These are phyloP conservation scores for Rhodomyrtus psidioides DNA, from an alignment of 441 rosid species.

Conservation along the genomic window DNA sequence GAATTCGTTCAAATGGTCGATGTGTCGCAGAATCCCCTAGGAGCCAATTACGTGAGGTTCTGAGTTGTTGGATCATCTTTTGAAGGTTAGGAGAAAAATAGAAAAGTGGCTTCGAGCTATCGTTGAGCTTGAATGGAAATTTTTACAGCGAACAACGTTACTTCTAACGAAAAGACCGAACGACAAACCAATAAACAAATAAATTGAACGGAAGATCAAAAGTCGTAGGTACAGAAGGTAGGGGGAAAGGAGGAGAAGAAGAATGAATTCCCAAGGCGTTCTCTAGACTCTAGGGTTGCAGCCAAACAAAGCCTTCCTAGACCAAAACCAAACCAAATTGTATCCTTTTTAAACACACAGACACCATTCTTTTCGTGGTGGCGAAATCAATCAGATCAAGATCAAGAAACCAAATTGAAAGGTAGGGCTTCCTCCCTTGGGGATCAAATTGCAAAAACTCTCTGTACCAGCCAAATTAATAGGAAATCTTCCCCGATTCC, in stretches of 20 bases:
- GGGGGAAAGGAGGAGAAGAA: not conserved
- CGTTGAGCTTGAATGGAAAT: not conserved
- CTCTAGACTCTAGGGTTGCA: not conserved
- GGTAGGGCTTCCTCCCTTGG: not conserved
- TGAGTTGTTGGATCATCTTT: not conserved
- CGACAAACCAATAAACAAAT: not conserved
- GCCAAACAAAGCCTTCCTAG: not conserved
- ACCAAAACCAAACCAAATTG: not conserved
- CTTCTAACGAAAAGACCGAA: not conserved
- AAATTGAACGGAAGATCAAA: not conserved
- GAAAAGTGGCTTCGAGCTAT: not conserved
- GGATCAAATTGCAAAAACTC: not conserved
- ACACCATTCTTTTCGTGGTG: not conserved
- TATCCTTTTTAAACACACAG: not conserved
- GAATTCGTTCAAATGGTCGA: not conserved
- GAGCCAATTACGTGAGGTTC: not conserved
- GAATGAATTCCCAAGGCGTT: not conserved
- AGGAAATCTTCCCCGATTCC: not conserved
- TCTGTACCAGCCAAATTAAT: not conserved
- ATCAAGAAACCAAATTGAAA: not conserved
- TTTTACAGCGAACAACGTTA: not conserved
- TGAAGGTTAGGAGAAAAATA: not conserved
- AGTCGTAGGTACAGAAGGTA: not conserved
- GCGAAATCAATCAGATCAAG: not conserved
- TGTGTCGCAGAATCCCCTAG: too few species aligned